Conservation (phyloP, 1,284 basidiomycete species). For the Earliella scabrosa region DNA sequence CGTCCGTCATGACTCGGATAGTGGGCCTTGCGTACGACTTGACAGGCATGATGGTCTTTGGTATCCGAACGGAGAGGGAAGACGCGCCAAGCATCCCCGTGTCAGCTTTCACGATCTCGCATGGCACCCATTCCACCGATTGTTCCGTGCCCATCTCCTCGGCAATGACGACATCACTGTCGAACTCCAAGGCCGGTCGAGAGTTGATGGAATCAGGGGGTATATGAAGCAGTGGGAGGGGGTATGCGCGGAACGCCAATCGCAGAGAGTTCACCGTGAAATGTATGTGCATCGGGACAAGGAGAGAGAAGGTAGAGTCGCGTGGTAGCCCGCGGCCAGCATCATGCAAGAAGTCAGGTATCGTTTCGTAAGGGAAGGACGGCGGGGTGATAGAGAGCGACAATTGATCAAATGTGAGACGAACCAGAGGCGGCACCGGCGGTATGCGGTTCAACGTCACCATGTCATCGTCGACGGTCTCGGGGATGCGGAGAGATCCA, state of each 20-base stretch:
- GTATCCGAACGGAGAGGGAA: constrained; percentile 71
- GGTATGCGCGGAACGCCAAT: constrained; percentile 82
- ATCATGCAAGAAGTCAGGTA: constrained; percentile 74
- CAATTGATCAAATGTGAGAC: constrained; percentile 69
- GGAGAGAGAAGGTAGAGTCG: constrained; percentile 77
- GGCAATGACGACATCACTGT: constrained; percentile 85
- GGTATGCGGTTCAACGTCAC: constrained; percentile 40
- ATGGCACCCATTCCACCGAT: constrained; percentile 77
- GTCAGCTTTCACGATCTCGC: constrained; percentile 60
- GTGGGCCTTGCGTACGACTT: constrained; percentile 88
- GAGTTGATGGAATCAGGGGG: constrained; percentile 46
- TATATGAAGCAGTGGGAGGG: constrained; percentile 70
- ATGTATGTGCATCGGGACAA: constrained; percentile 84
- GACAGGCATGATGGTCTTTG: constrained; percentile 95
- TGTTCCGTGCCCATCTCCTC: constrained; percentile 84
- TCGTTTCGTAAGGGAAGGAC: constrained; percentile 57
- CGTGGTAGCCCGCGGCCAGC: constrained; percentile 75
- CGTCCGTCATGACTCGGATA: constrained; percentile 68
- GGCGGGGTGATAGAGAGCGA: constrained; percentile 65
- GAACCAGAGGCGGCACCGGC: constrained; percentile 74
- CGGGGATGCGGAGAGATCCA: constrained; percentile 14
- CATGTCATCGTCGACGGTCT: constrained; percentile 30
- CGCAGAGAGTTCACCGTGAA: constrained; percentile 70
- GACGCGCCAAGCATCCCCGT: constrained; percentile 57
- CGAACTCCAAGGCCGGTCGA: constrained; percentile 63